Evolutionary conservation across 768 basidiomycete genomes (phyloP).

Genomic region (Termitomyces sp.): DNA sequence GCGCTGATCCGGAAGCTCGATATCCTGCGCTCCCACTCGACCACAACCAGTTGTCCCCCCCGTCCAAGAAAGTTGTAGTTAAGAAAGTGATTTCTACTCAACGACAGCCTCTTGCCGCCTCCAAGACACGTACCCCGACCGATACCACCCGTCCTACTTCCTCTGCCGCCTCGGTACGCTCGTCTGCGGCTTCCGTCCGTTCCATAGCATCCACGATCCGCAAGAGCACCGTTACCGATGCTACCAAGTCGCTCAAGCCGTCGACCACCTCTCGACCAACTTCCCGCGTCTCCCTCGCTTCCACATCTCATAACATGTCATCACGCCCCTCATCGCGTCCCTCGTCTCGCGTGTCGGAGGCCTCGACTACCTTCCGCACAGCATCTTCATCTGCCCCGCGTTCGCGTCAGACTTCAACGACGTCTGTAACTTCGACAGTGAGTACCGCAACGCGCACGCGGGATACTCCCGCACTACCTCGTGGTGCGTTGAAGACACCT

Average conservation of each 20-base stretch:
- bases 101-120: neutral
- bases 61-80: constrained; percentile 7
- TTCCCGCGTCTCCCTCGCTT: constrained; percentile 13
- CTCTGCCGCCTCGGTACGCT: constrained; percentile 29
- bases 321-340: constrained; percentile 14
- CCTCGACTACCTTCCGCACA: constrained; percentile 35
- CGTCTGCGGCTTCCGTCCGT: constrained; percentile 15
- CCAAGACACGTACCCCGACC: neutral
- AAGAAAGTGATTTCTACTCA: constrained; percentile 9
- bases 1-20: neutral
- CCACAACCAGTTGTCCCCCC: constrained; percentile 6
- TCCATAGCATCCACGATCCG: constrained; percentile 27
- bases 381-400: constrained; percentile 26
- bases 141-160: constrained; percentile 20
- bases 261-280: constrained; percentile 16
- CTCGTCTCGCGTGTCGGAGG: constrained; percentile 8
- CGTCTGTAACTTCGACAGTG: constrained; percentile 21
- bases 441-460: constrained; percentile 8
- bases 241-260: constrained; percentile 1
- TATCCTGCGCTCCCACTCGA: constrained; percentile 10
- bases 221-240: constrained; percentile 14
- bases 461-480: neutral
- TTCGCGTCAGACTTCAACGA: constrained; percentile 26
- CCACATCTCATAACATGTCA: constrained; percentile 1
- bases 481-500: neutral